A percentile compares a stretch with the other conserved stretches of the same genome.
These are phyloP conservation scores for Kitagawia praeruptora DNA, from an alignment of 129 eudicot species.

Conservation along the genomic window DNA sequence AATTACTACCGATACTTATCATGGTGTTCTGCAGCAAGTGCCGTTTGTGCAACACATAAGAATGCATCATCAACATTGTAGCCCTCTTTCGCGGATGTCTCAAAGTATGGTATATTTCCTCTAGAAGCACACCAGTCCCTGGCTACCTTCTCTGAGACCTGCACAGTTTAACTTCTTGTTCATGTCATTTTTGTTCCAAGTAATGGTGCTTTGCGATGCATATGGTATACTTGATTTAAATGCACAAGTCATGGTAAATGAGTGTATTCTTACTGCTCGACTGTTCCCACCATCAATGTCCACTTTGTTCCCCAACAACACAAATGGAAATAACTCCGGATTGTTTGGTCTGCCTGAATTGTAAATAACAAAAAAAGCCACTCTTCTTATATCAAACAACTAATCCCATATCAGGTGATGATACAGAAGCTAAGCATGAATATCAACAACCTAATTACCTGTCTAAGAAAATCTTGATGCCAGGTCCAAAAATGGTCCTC, in stretches of 20 bases:
- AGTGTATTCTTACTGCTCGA: constrained; percentile 38
- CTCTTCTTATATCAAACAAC: neutral
- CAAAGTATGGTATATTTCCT: constrained; percentile 79
- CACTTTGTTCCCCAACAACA: constrained; percentile 71
- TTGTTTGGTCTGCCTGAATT: constrained; percentile 47
- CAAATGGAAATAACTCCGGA: constrained; percentile 73
- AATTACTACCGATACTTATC: constrained; percentile 8
- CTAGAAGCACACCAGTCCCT: constrained; percentile 72
- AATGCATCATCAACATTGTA: constrained; percentile 70
- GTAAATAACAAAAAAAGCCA: neutral
- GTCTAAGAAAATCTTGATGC: constrained; percentile 79
- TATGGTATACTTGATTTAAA: too few species aligned
- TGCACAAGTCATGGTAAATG: neutral
- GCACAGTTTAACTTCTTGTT: neutral
- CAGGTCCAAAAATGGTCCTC: constrained; percentile 20
- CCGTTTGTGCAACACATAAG: constrained; percentile 46
- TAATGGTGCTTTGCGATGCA: too few species aligned
- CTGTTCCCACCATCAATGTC: constrained; percentile 64
- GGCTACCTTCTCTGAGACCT: constrained; percentile 71
- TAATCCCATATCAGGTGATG: neutral
- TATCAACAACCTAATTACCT: constrained; percentile 22
- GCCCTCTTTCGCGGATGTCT: constrained; percentile 85
- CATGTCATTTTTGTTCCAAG: neutral
- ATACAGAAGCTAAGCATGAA: neutral
- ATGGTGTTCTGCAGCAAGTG: constrained; percentile 44